These are phyloP conservation scores for Tetrahymena thermophila DNA, from an alignment of 73 alveolate species.

Conservation along the genomic window DNA sequence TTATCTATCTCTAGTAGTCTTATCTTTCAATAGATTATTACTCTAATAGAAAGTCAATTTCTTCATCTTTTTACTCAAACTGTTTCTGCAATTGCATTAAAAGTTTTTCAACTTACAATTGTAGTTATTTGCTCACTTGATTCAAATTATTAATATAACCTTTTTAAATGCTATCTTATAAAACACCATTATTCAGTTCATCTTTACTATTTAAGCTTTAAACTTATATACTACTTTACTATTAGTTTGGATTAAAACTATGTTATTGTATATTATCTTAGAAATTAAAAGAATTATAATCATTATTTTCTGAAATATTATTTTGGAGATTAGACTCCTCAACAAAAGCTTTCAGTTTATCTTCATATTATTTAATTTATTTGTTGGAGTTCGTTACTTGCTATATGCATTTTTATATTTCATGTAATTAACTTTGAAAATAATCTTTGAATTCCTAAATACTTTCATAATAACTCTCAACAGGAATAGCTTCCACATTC, in stretches of 20 bases:
- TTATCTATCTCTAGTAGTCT: background rate
- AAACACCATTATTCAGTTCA: background rate
- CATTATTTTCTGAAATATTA: background rate
- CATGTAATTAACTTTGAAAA: background rate
- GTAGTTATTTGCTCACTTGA: background rate
- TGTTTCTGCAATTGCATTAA: background rate
- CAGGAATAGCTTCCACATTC: background rate
- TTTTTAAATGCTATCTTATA: background rate
- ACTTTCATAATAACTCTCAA: background rate
- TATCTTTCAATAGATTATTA: background rate
- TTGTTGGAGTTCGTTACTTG: background rate
- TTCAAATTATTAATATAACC: background rate
- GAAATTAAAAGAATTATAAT: background rate
- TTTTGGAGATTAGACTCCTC: background rate
- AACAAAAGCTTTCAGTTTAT: background rate
- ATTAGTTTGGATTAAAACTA: background rate
- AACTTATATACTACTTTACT: background rate
- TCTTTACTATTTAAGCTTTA: background rate
- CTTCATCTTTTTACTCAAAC: background rate
- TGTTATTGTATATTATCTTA: background rate
- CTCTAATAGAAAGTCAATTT: background rate
- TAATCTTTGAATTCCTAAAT: background rate
- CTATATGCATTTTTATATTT: background rate
- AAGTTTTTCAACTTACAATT: background rate
- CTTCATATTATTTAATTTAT: background rate